Conservation (phyloP, 2,329 filamentous ascomycete genomes). For the Tolypocladium amazonense region DNA sequence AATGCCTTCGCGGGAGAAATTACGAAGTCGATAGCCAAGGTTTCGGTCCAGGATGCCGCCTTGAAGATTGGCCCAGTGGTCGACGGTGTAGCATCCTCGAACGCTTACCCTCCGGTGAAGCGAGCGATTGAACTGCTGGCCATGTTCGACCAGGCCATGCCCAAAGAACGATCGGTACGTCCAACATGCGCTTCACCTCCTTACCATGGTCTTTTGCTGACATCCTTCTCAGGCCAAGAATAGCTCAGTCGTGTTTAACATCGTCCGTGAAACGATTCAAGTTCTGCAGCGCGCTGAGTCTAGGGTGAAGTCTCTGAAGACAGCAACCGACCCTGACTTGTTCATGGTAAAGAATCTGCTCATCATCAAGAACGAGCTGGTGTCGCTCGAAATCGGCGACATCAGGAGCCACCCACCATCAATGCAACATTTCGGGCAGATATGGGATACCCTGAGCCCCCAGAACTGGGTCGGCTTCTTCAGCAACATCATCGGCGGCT, state of each 20-base stretch:
- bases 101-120: constrained; percentile 47
- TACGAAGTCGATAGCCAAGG: constrained; percentile 41
- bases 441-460: constrained; percentile 52
- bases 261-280: constrained; percentile 81
- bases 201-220: constrained; percentile 5
- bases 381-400: constrained; percentile 86
- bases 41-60: constrained; percentile 31
- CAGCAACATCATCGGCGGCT: constrained; percentile 43
- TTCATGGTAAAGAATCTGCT: constrained; percentile 94
- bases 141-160: constrained; percentile 55
- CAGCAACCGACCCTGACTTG: constrained; percentile 63
- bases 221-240: constrained; percentile 25
- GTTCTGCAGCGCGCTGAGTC: constrained; percentile 70
- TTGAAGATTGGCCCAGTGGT: constrained; percentile 40
- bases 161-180: constrained; percentile 51
- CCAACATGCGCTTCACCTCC: no score
- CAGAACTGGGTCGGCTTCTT: constrained; percentile 50
- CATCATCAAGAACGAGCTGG: constrained; percentile 88
- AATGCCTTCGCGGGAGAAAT: constrained; percentile 44
- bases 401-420: constrained; percentile 37
- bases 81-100: constrained; percentile 40
- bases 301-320: constrained; percentile 52
- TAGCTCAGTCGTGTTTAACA: constrained; percentile 49
- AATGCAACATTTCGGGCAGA: constrained; percentile 53
- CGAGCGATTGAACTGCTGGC: constrained; percentile 46